Percentiles rank a stretch among this genome's conserved stretches.
Conservation (phyloP, 2,329 filamentous ascomycete genomes). For the Microcyclospora tardicrescens region DNA sequence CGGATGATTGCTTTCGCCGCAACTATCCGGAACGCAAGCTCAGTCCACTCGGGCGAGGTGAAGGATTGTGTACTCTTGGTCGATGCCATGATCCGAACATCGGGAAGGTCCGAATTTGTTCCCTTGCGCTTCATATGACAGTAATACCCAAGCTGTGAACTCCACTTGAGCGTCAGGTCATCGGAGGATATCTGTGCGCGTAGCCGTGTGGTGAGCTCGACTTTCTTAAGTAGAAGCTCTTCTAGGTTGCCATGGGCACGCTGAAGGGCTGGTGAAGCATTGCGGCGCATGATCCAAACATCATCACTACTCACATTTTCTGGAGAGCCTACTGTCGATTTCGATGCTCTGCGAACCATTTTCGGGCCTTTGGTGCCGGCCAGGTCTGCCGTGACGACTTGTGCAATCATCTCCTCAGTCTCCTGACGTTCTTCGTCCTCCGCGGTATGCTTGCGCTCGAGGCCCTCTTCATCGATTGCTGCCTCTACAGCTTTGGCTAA, state of each 20-base stretch:
- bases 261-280: conserved; percentile 53
- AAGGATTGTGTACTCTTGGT: conserved; percentile 78
- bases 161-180: conserved; percentile 71
- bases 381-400: conserved; percentile 55
- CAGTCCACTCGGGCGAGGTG: conserved; percentile 71
- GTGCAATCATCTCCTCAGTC: conserved; percentile 60
- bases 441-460: conserved; percentile 66
- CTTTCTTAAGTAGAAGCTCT: conserved; percentile 47
- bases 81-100: conserved; percentile 51
- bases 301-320: conserved; percentile 25
- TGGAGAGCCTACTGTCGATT: conserved; percentile 6
- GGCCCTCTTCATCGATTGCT: conserved; percentile 84
- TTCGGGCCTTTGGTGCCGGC: conserved; percentile 36
- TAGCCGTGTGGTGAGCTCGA: conserved; percentile 46
- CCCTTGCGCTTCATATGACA: conserved; percentile 83
- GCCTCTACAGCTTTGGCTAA: conserved; percentile 59
- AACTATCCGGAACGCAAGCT: conserved; percentile 67
- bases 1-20: conserved; percentile 65
- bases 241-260: conserved; percentile 57
- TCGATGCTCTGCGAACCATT: conserved; percentile 12
- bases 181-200: conserved; percentile 42
- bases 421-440: conserved; percentile 59
- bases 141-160: conserved; percentile 74
- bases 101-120: conserved; percentile 31
- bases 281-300: conserved; percentile 50